phyloP scores from a whole-genome alignment of 192 early-diverging fungal species.

The Podila epicladia region DNA sequence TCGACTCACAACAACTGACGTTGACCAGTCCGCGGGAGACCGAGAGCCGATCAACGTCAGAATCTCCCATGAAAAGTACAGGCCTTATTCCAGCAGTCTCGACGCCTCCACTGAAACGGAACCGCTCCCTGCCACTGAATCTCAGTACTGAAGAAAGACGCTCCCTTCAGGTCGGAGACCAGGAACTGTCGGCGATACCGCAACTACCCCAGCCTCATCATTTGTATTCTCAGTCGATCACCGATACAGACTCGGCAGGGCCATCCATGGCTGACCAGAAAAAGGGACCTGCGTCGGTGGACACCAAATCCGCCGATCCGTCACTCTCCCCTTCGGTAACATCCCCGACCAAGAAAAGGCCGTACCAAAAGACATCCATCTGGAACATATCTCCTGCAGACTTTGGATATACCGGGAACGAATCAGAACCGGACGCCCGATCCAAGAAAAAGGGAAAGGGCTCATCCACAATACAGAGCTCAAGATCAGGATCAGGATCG shows the following conservation, averaged over 20 bases:
- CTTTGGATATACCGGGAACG: not conserved
- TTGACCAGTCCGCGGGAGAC: too few relatives aligned
- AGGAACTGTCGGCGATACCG: not conserved
- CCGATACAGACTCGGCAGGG: not conserved
- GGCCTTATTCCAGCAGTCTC: not conserved
- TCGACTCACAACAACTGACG: not conserved
- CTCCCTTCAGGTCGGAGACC: not conserved
- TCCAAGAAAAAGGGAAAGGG: slow-evolving; percentile 1
- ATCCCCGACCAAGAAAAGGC: not conserved
- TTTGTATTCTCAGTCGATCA: slow-evolving; percentile 1
- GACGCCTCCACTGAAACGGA: not conserved
- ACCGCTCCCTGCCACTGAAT: not conserved
- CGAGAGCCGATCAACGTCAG: not conserved
- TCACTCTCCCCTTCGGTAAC: not conserved
- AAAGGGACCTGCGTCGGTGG: not conserved
- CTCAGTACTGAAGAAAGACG: not conserved
- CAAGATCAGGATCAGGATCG: not conserved
- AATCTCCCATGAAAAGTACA: not conserved
- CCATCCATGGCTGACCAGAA: not conserved
- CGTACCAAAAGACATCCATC: not conserved
- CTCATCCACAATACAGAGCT: too few relatives aligned
- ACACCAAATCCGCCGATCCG: not conserved
- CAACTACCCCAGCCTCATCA: not conserved
- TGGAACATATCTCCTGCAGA: not conserved
- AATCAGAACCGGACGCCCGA: not conserved